Evolutionary conservation across 2,329 filamentous ascomycete genomes (phyloP).

Genomic region (Colletotrichum sidae): DNA sequence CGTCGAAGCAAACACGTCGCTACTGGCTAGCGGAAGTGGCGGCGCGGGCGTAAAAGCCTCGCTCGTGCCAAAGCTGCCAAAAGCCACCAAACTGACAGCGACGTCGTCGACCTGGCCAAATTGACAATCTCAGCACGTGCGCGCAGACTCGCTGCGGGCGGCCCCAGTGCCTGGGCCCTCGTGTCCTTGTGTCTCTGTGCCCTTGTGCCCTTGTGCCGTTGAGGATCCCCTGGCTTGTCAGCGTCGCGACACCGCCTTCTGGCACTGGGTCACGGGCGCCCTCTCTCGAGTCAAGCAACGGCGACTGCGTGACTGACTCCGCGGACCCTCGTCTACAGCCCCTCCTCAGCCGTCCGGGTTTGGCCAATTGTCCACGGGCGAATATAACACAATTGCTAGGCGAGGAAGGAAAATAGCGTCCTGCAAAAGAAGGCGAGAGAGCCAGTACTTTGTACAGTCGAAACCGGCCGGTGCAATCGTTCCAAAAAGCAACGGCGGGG

Average conservation of each 20-base stretch:
- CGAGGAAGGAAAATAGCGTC: no score
- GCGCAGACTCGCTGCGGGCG: conserved; percentile 25
- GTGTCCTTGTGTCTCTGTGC: background rate
- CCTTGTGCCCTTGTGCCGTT: background rate
- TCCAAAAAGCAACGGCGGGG: no score
- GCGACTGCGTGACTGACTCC: conserved; percentile 5
- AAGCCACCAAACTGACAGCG: background rate
- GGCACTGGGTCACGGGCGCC: conserved; percentile 24
- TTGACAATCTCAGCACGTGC: background rate
- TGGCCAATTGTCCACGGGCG: no score
- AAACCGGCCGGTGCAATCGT: no score
- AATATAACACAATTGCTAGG: no score
- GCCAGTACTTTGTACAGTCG: no score
- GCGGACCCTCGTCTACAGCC: background rate
- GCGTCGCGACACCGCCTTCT: conserved; percentile 20
- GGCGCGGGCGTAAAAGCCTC: no score
- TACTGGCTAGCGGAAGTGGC: background rate
- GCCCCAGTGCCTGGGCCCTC: conserved; percentile 7
- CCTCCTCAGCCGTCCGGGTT: background rate
- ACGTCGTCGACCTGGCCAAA: no score
- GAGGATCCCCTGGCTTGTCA: conserved; percentile 36
- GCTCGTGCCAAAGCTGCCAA: no score
- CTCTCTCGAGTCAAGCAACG: conserved; percentile 28
- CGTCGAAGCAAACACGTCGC: conserved; percentile 14
- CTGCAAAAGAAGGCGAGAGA: no score